Evolutionary conservation across 768 basidiomycete genomes (phyloP).

Genomic region (Calocera viscosa): DNA sequence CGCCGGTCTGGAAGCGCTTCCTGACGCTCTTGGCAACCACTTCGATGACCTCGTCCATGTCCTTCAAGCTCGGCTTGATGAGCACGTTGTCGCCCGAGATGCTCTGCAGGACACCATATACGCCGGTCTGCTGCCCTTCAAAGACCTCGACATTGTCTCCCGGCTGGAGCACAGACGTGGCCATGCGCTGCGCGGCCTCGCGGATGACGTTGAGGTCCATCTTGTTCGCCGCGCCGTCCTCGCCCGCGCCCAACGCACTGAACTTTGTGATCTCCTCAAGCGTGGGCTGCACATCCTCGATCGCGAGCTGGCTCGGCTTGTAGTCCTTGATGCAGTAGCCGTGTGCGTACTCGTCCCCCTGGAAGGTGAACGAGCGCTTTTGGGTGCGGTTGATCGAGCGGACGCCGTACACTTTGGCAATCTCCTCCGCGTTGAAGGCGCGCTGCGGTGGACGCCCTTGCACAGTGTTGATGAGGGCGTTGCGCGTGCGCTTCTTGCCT

Average conservation of each 20-base stretch:
- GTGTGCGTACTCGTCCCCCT: constrained; percentile 84
- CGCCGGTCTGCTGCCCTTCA: constrained; percentile 89
- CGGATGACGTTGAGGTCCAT: constrained; percentile 86
- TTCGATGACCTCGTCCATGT: constrained; percentile 78
- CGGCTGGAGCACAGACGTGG: constrained; percentile 89
- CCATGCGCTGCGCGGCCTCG: constrained; percentile 79
- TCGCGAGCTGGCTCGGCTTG: constrained; percentile 58
- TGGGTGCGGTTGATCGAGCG: constrained; percentile 64
- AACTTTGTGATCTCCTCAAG: constrained; percentile 94
- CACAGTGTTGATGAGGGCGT: constrained; percentile 32
- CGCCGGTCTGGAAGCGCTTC: constrained; percentile 91
- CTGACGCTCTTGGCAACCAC: constrained; percentile 78
- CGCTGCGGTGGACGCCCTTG: constrained; percentile 79
- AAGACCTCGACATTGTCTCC: constrained; percentile 97
- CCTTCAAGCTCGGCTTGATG: constrained; percentile 64
- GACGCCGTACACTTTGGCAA: constrained; percentile 70
- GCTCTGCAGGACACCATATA: constrained; percentile 84
- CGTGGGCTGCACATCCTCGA: constrained; percentile 88
- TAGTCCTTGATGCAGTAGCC: constrained; percentile 96
- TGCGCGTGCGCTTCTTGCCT: constrained; percentile 70
- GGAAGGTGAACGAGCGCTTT: constrained; percentile 59
- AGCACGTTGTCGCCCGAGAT: constrained; percentile 78
- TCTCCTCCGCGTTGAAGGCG: constrained; percentile 89
- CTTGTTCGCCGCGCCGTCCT: constrained; percentile 44
- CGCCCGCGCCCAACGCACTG: constrained; percentile 50